Evolutionary conservation across 805 yeast species (phyloP), one percentile per base, ranked within the genome.

Genomic region (Ogataea pignaliae): DNA sequence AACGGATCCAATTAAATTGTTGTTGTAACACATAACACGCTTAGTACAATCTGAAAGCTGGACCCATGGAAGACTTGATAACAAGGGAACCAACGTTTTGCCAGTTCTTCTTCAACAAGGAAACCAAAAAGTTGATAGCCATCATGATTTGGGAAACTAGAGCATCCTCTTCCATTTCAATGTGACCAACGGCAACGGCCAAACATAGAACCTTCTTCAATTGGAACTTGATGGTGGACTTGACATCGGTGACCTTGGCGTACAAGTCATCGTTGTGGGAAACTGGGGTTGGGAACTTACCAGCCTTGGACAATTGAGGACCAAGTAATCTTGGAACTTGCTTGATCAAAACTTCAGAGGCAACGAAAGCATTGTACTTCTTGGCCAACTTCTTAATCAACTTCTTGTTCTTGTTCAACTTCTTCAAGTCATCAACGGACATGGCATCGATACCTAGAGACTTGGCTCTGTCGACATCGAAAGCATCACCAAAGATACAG

Each of bases 231-330:
- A 93, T 89, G 84, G 99, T 93, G 60, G 99, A 90, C 81, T 85
- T 90, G 67, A 93, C 98, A 71, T 93, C 99, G 66, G 78, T 83
- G 67, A 93, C 93, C 88, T 91, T 93, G 62, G 81, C 70, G 84
- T 88, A 87, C 72, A 93, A 83, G 75, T 93, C 99, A 73, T 93
- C 99, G 75, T 87, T 81, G 87, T 93, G 99, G 59, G 99, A 93
- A 66, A 93, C 99, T 78, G 99, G 99, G 74, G 98, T 91, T 76
- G 99, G 99, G 97, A 93, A 93, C 91, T 93, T 93, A 86, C 99
- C 99, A 71, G 97, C 98, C 87, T 93, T 93, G 64, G 99, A 93
- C 71, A 93, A 88, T 76, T 91, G 97, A 75, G 99, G 99, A 81
- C 99, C 99, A 72, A 93, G 83, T 72, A 93, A 83, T 85, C 99